Base-by-base conservation (phyloP, 352 stramenopile genomes). In the Phytophthora litchii region DNA sequence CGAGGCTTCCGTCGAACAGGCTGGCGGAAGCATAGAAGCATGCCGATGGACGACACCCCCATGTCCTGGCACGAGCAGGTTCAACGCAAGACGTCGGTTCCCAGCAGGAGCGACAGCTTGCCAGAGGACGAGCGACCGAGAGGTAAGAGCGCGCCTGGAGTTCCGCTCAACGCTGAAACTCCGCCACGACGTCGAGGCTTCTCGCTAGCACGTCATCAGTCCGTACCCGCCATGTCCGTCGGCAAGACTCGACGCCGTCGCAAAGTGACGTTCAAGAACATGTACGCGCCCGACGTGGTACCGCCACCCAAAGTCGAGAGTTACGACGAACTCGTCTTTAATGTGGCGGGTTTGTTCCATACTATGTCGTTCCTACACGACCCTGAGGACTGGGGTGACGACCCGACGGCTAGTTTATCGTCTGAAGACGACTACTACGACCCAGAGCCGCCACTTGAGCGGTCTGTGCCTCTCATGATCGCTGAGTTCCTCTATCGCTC, bases 401-500 rank as follows among this genome's bases (percentile, higher is more conserved):
- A 68, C 41, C 57, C 54, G 8, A 80, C 52, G 3, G 61, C 38
- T 16, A 67, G 62, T 16, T 64, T 67, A 36, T 63, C 46, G 17
- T 70, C 49, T 8, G 44, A 64, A 8, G 52, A 64, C 9, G 58
- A 57, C 7, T 55, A 51, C 34, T 54, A 64, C 47, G 48, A 71
- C 11, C 53, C 49, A 4, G 74, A 81, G 41, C 68, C 68, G 41
- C 69, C 72, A 6, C 56, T 76, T 0, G 79, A 89, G 60, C 75
- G 77, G 8, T 91, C 82, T n/a, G 71, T 88, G 62, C 71, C 76
- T 49, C 74, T 92, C 59, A 84, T 92, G 76, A 88, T 92, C 64
- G 82, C 80, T 29, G 82, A 92, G 65, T 92, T 92, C 40, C 74
- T 92, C 12, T 86, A 87, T 55, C 76, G 82, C 8, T 89, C 82